Conservation (phyloP, 345 rosid genomes). For the Viola odorata region DNA sequence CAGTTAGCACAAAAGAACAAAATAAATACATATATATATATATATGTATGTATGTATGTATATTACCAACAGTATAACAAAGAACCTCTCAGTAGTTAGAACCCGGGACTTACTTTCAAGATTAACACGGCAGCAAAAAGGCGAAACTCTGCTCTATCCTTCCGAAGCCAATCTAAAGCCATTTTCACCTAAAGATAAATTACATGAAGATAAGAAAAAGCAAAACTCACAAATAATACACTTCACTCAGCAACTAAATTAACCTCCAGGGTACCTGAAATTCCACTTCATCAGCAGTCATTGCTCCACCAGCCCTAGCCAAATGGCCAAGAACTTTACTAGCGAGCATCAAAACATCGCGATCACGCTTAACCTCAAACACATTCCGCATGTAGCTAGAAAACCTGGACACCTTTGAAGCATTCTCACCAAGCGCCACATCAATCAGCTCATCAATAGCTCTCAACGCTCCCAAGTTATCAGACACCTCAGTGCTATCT, state of each 20-base stretch:
- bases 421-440: slow-evolving; percentile 89
- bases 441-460: slow-evolving; percentile 91
- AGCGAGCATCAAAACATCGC: slow-evolving; percentile 76
- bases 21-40: not conserved
- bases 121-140: slow-evolving; percentile 90
- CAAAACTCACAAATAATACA: slow-evolving; percentile 8
- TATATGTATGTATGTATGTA: not conserved
- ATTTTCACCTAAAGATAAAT: slow-evolving; percentile 52
- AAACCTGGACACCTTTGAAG: slow-evolving; percentile 88
- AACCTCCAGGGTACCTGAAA: slow-evolving; percentile 49
- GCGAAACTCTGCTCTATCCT: slow-evolving; percentile 79
- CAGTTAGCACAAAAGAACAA: not conserved
- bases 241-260: slow-evolving; percentile 3
- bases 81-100: not conserved
- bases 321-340: slow-evolving; percentile 95
- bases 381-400: slow-evolving; percentile 65
- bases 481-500: slow-evolving; percentile 70
- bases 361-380: slow-evolving; percentile 82
- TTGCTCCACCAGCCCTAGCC: slow-evolving; percentile 97
- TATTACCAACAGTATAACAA: not conserved
- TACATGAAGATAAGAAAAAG: no score
- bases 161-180: slow-evolving; percentile 88
- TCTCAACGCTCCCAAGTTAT: slow-evolving; percentile 87
- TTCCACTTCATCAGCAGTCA: slow-evolving; percentile 98
- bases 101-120: slow-evolving; percentile 53